Conservation (phyloP, 208 protist species). For the Wallacemonas sp. region DNA sequence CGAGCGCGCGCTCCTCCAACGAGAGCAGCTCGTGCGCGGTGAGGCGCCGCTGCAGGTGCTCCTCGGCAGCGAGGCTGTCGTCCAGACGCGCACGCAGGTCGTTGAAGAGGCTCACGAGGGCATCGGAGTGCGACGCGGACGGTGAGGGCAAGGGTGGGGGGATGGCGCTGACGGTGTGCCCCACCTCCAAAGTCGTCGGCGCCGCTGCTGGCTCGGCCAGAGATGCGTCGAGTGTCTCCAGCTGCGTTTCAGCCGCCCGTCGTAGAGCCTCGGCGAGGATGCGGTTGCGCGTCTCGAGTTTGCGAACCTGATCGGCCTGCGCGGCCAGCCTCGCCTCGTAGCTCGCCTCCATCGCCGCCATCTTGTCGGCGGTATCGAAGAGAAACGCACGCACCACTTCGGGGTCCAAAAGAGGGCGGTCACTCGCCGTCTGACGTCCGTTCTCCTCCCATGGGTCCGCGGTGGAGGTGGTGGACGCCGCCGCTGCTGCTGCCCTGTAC, state of each 20-base stretch:
- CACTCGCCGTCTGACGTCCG: not conserved
- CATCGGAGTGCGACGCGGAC: not conserved
- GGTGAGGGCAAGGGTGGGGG: not conserved
- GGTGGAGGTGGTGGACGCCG: not conserved
- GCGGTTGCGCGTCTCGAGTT: slow-evolving; percentile 37
- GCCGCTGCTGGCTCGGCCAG: too few relatives aligned
- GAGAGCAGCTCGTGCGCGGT: slow-evolving; percentile 30
- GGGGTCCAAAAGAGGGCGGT: slow-evolving; percentile 15
- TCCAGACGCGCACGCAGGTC: slow-evolving; percentile 33
- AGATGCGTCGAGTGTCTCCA: not conserved
- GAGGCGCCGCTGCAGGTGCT: slow-evolving; percentile 31
- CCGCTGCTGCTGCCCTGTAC: not conserved
- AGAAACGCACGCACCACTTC: slow-evolving; percentile 38
- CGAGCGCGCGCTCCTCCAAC: slow-evolving; percentile 18
- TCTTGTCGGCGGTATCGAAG: slow-evolving; percentile 29
- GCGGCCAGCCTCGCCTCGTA: slow-evolving; percentile 20
- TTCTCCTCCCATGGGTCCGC: not conserved
- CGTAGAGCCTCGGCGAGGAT: slow-evolving; percentile 38
- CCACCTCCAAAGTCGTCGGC: too few relatives aligned
- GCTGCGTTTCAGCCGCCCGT: slow-evolving; percentile 24
- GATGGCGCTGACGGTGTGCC: not conserved
- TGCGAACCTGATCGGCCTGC: slow-evolving; percentile 25
- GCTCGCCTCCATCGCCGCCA: slow-evolving; percentile 23
- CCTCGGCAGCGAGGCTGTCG: slow-evolving; percentile 38
- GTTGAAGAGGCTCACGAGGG: slow-evolving; percentile 27